Percentiles rank a stretch among this genome's conserved stretches.
phyloP scores from a whole-genome alignment of 179 eudicot genomes.

The Vitellaria paradoxa region DNA sequence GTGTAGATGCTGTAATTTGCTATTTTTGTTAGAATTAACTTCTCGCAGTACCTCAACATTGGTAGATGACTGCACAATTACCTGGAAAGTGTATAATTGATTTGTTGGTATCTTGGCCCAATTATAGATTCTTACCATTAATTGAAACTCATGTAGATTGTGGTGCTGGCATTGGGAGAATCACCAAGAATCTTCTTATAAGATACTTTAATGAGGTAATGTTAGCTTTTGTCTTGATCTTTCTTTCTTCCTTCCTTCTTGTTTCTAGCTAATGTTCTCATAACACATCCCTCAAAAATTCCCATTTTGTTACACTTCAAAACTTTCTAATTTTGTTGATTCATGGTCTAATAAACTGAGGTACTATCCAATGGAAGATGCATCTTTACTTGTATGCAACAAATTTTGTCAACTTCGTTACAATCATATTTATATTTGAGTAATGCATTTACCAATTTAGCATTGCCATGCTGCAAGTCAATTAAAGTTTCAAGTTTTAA shows the following conservation, averaged over 20 bases:
- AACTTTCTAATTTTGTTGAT: background rate
- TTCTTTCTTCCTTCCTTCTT: background rate
- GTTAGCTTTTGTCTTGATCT: background rate
- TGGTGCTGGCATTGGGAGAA: slow-evolving; percentile 96
- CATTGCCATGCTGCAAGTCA: too few species aligned
- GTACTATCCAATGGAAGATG: background rate
- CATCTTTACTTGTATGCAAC: background rate
- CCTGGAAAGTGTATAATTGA: slow-evolving; percentile 2
- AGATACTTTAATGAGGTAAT: slow-evolving; percentile 86
- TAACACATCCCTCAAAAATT: background rate
- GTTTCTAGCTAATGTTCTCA: background rate
- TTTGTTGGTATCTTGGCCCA: background rate
- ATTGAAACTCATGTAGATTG: slow-evolving; percentile 63
- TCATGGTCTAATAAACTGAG: background rate
- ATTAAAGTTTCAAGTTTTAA: too few species aligned
- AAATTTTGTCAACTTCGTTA: background rate
- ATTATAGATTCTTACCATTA: slow-evolving; percentile 8
- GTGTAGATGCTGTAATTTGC: background rate
- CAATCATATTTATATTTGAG: background rate
- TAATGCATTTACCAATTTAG: background rate
- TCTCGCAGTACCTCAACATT: background rate
- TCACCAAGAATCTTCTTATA: slow-evolving; percentile 88
- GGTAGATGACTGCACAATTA: slow-evolving; percentile 7
- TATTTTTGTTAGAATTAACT: background rate
- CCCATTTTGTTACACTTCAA: background rate